Base-by-base conservation (phyloP, 331 rosid genomes). In the Quercus tomentella region DNA sequence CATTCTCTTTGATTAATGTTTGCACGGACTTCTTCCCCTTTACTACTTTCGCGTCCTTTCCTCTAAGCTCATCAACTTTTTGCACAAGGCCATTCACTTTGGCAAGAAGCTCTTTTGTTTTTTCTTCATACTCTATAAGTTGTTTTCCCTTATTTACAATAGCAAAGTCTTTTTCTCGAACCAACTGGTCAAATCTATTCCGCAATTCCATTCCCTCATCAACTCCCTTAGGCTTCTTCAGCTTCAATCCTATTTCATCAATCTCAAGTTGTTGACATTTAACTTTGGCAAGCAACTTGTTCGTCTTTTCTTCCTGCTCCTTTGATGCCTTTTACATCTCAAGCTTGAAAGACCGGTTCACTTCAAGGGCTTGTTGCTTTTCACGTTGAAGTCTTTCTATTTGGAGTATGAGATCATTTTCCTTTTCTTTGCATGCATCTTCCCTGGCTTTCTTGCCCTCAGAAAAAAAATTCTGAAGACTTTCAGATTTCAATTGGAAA, bases 111-210 rank as follows among this genome's bases (percentile, higher is more conserved):
- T 60, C 69, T 35, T 74, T 87, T n/a, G 49, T 80, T 72, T 70
- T 81, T 35, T 88, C 92, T 73, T 88, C 96, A 57, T 73, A 35
- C 73, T 85, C 83, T 57, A 79, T 84, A 41, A 88, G 54, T 57
- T 80, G 75, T 58, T 76, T 84, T 17, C 76, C 87, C 77, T 71
- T 84, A 10, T 83, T 84, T 54, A 30, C 66, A 52, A 83, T 76
- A 62, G 71, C 79, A 31, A 85, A 74, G 4, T 81, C 0, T 3
- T 3, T 28, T 28, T 28, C 30, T 3, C 0, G 88, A 61, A 87
- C 76, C 51, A 83, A 31, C 25, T 78, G 83, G 4, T 81, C 51
- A 56, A 89, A 86, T n/a, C 57, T 82, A 52, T 57, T 84, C 35
- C 86, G 96, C 37, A 90, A 31, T 31, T 31, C 35, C 82, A 84